Evolutionary conservation across 2,329 filamentous ascomycete species (phyloP), one percentile per base, ranked within the genome.

Genomic region (Rosellinia necatrix): DNA sequence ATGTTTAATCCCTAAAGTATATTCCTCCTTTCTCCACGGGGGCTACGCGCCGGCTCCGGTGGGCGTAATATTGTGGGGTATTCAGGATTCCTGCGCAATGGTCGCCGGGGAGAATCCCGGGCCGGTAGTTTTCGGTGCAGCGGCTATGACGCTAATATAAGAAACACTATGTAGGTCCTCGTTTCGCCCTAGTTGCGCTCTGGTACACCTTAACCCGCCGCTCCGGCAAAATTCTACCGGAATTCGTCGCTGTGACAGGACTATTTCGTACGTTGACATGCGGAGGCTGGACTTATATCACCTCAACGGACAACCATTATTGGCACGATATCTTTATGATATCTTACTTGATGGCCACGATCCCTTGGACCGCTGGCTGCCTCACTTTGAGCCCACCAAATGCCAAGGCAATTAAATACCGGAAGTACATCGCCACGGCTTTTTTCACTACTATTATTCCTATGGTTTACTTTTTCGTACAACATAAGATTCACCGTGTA

Each of bases 291-390:
- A 97, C 94, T 49, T 99, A 97, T 74, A 87, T 99, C 59, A 99
- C 94, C 22, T 97, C 94, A 60, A 99, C 94, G 38, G 94, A 99
- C 72, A 91, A 97, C 72, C 94, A 99, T 74, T 87, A 96, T 74
- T 97, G 92, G 92, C 94, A 99, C 73, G 94, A 99, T 70, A 93
- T 97, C 61, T 93, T 99, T 73, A 99, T 99, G 94, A 97, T 99
- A 66, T 96, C 92, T 12, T 99, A 99, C 74, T 81, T 99, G 53
- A 88, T 99, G 41, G 89, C 91, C 29, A 97, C 94, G 2, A 80
- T 99, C 50, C 94, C 94, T 2, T 99, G 94, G 94, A 99, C 93
- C 2, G 74, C 91, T 43, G 94, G 94, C 44, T 97, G 93, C 73
- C 83, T 97, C 59, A 86, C 89, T 4, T 77, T 97, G 48, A 97